Percentiles rank a stretch among this genome's conserved stretches.
These are phyloP conservation scores for Botrytis deweyae DNA, from an alignment of 2,329 filamentous ascomycete species.

Conservation along the genomic window DNA sequence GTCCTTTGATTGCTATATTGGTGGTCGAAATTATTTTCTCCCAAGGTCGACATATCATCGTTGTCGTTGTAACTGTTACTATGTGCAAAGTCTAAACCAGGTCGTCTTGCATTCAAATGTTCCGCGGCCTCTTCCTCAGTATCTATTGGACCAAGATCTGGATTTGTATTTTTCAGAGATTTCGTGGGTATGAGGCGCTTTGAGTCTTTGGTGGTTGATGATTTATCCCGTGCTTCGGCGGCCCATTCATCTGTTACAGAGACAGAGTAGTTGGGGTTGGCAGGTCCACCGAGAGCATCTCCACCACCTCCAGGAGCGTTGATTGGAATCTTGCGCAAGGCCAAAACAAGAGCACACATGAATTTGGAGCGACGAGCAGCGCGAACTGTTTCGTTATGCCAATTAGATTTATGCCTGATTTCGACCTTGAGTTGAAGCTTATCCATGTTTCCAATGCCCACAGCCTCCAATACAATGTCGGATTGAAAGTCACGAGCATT, in stretches of 20 bases:
- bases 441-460: constrained; percentile 79
- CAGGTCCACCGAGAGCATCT: constrained; percentile 60
- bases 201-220: constrained; percentile 60
- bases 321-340: constrained; percentile 84
- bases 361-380: constrained; percentile 87
- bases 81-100: constrained; percentile 28
- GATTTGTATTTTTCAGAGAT: constrained; percentile 21
- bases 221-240: constrained; percentile 58
- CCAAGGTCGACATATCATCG: constrained; percentile 20
- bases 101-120: constrained; percentile 39
- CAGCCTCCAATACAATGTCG: constrained; percentile 75
- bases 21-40: constrained; percentile 25
- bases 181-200: constrained; percentile 60
- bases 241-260: constrained; percentile 69
- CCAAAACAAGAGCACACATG: constrained; percentile 87
- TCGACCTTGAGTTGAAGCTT: constrained; percentile 81
- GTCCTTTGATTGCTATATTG: constrained; percentile 32
- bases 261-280: constrained; percentile 80
- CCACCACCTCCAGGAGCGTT: constrained; percentile 73
- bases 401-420: constrained; percentile 90
- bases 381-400: constrained; percentile 82
- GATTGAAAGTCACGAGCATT: constrained; percentile 90
- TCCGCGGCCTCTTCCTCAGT: constrained; percentile 45
- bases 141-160: constrained; percentile 29
- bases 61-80: constrained; percentile 39